phyloP scores from a whole-genome alignment of 306 rosid genomes.

The Calophaca sinica region DNA sequence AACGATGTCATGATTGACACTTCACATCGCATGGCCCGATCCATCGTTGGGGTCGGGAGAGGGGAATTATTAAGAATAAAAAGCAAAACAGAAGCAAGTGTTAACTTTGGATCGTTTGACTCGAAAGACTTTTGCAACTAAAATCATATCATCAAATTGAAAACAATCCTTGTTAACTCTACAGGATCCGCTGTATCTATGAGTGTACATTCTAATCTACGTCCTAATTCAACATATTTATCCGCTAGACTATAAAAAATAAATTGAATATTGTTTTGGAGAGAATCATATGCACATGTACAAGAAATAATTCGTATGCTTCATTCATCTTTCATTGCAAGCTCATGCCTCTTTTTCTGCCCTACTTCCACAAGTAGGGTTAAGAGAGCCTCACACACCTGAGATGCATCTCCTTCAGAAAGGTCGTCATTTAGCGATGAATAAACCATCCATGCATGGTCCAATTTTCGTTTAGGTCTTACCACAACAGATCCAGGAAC shows the following conservation, averaged over 20 bases:
- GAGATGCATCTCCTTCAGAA: constrained; percentile 83
- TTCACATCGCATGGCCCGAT: background rate
- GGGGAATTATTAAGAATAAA: background rate
- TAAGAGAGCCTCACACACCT: constrained; percentile 96
- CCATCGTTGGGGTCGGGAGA: background rate
- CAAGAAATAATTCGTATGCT: constrained; percentile 12
- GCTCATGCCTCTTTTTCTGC: constrained; percentile 68
- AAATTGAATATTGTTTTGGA: constrained; percentile 39
- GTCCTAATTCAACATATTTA: constrained; percentile 28
- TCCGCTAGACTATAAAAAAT: constrained; percentile 17
- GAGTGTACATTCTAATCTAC: constrained; percentile 28
- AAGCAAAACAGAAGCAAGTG: background rate
- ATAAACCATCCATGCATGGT: constrained; percentile 99
- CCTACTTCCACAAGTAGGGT: constrained; percentile 80
- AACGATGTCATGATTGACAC: background rate
- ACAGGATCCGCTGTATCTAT: constrained; percentile 24
- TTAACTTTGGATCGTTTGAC: background rate
- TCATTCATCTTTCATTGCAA: constrained; percentile 77
- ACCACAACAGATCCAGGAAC: constrained; percentile 94
- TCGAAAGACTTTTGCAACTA: background rate
- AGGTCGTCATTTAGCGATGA: constrained; percentile 70
- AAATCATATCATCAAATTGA: background rate
- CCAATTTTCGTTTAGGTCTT: constrained; percentile 78
- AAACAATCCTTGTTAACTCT: background rate
- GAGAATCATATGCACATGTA: constrained; percentile 35